A percentile compares a stretch with the other conserved stretches of the same genome.
Evolutionary conservation across 1,139 yeast genomes (phyloP).

Genomic region (Candida sp.): DNA sequence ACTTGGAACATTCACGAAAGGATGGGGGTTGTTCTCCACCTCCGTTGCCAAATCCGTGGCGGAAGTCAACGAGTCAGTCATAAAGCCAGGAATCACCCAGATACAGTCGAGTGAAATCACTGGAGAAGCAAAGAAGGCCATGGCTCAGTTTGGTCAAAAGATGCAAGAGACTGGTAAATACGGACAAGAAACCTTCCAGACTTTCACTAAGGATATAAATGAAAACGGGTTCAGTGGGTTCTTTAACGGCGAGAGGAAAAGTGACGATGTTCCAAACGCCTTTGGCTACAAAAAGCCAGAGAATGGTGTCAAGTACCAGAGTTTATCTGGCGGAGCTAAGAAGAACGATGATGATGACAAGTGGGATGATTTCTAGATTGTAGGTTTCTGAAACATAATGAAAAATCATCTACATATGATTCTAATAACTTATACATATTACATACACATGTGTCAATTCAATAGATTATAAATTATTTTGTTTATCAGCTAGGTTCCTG

Average conservation of each 20-base stretch:
- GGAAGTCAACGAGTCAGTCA: slow-evolving; percentile 87
- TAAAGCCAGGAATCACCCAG: slow-evolving; percentile 86
- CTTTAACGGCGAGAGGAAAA: slow-evolving; percentile 29
- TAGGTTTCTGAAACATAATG: not conserved
- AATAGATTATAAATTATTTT: not conserved
- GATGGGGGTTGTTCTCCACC: slow-evolving; percentile 92
- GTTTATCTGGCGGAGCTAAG: slow-evolving; percentile 46
- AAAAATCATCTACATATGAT: not conserved
- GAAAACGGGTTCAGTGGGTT: slow-evolving; percentile 47
- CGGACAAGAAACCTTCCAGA: slow-evolving; percentile 67
- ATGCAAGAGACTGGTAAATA: slow-evolving; percentile 88
- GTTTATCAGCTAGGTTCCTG: not conserved
- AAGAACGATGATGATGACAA: slow-evolving; percentile 39
- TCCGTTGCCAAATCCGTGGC: slow-evolving; percentile 82
- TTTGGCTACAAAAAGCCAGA: slow-evolving; percentile 72
- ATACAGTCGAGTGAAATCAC: slow-evolving; percentile 83
- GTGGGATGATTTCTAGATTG: slow-evolving; percentile 47
- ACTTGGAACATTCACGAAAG: slow-evolving; percentile 83
- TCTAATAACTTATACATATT: not conserved
- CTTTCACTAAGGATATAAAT: slow-evolving; percentile 55
- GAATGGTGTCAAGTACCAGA: slow-evolving; percentile 58
- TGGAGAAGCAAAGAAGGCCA: slow-evolving; percentile 84
- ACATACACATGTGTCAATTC: not conserved
- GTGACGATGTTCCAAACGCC: slow-evolving; percentile 58
- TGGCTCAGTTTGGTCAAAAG: slow-evolving; percentile 94